Evolutionary conservation across 345 rosid genomes (phyloP).

Genomic region (Camelina laxa): DNA sequence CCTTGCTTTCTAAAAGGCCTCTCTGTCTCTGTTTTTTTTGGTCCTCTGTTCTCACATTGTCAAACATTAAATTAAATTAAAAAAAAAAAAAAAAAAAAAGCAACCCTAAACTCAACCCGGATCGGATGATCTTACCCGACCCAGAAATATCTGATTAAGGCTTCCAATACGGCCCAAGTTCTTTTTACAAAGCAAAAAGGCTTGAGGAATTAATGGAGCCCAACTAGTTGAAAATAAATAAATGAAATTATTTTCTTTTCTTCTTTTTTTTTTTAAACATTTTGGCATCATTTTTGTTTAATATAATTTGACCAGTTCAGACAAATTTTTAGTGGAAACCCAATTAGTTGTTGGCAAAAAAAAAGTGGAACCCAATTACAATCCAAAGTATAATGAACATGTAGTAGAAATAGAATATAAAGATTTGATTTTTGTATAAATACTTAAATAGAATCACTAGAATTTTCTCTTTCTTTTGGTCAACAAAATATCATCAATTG

Average conservation of each 20-base stretch:
- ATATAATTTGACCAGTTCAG: slow-evolving; percentile 16
- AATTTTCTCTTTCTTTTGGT: background rate
- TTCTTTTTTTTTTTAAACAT: background rate
- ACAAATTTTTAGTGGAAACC: slow-evolving; percentile 34
- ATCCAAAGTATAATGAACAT: background rate
- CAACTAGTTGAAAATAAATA: background rate
- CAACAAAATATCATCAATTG: background rate
- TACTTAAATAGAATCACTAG: background rate
- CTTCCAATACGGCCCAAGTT: background rate
- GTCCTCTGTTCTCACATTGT: background rate
- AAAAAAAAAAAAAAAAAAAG: background rate
- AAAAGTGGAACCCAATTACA: slow-evolving; percentile 29
- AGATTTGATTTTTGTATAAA: background rate
- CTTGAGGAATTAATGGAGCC: background rate
- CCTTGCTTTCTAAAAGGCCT: slow-evolving; percentile 6
- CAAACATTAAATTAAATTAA: background rate
- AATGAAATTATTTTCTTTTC: background rate
- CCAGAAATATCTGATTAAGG: background rate
- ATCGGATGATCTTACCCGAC: background rate
- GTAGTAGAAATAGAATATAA: background rate
- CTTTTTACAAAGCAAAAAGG: slow-evolving; percentile 10
- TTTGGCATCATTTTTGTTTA: background rate
- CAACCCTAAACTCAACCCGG: slow-evolving; percentile 23
- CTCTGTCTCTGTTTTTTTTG: background rate
- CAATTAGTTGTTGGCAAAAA: background rate